Percentiles rank a stretch among this genome's conserved stretches.
Evolutionary conservation across 495 filamentous ascomycete genomes (phyloP).

Genomic region (Sordaria brevicollis): DNA sequence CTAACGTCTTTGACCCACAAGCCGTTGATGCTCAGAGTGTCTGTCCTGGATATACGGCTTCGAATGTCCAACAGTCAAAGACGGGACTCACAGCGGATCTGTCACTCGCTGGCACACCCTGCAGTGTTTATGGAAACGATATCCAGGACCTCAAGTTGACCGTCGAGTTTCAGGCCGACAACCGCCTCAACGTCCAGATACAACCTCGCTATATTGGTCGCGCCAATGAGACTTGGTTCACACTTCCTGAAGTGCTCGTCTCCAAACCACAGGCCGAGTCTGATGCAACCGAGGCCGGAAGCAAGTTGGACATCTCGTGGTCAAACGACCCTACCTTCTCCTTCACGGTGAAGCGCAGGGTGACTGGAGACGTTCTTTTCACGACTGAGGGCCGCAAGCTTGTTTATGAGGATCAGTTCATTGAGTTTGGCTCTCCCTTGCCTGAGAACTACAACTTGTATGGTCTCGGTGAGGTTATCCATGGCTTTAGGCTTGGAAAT

Average conservation of each 20-base stretch:
- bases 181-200: conserved; percentile 71
- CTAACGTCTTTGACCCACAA: conserved; percentile 62
- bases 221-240: conserved; percentile 57
- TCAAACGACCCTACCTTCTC: conserved; percentile 59
- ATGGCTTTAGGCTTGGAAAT: conserved; percentile 58
- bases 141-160: conserved; percentile 51
- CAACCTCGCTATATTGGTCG: conserved; percentile 53
- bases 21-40: conserved; percentile 61
- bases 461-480: conserved; percentile 73
- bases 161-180: conserved; percentile 61
- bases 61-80: conserved; percentile 42
- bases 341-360: conserved; percentile 56
- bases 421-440: conserved; percentile 61
- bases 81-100: conserved; percentile 52
- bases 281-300: conserved; percentile 17
- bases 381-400: conserved; percentile 56
- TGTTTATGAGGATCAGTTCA: conserved; percentile 74
- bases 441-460: conserved; percentile 70
- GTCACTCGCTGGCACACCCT: conserved; percentile 52
- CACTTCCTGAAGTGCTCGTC: conserved; percentile 54
- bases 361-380: conserved; percentile 59
- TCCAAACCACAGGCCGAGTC: conserved; percentile 43
- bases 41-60: conserved; percentile 67
- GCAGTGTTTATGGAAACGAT: conserved; percentile 67
- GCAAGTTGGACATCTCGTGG: conserved; percentile 51